A percentile compares a stretch with the other conserved stretches of the same genome.
Evolutionary conservation across 768 basidiomycete genomes (phyloP).

Genomic region (Suillus discolor): DNA sequence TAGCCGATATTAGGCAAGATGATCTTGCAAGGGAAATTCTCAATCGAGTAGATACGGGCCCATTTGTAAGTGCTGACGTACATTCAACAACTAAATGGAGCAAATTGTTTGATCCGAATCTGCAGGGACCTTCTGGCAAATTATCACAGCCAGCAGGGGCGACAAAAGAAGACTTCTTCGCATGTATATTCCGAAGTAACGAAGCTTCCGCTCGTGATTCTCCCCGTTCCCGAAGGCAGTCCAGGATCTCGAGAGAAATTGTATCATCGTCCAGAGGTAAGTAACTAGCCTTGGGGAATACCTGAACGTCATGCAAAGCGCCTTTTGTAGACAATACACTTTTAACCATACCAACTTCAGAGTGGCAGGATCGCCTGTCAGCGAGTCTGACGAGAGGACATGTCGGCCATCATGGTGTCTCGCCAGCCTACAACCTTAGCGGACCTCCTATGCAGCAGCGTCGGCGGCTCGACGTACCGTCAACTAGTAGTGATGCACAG

Average conservation of each 20-base stretch:
- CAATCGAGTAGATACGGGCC: constrained; percentile 74
- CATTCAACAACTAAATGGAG: background rate
- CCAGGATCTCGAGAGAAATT: constrained; percentile 75
- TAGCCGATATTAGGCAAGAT: constrained; percentile 69
- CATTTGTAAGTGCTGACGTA: constrained; percentile 53
- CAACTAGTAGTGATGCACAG: constrained; percentile 14
- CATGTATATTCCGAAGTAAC: constrained; percentile 66
- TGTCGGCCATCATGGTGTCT: constrained; percentile 12
- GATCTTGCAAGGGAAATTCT: constrained; percentile 78
- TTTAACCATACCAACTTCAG: constrained; percentile 65
- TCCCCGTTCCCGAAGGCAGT: constrained; percentile 69
- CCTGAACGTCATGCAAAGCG: constrained; percentile 13
- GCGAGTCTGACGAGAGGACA: constrained; percentile 46
- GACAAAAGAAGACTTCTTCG: constrained; percentile 79
- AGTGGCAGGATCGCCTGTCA: constrained; percentile 79
- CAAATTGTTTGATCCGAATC: constrained; percentile 11
- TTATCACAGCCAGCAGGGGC: constrained; percentile 59
- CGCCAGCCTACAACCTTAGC: constrained; percentile 30
- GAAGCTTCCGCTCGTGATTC: constrained; percentile 53
- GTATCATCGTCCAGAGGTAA: constrained; percentile 71
- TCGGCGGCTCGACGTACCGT: constrained; percentile 42
- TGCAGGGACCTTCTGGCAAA: constrained; percentile 70
- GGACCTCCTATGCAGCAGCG: constrained; percentile 46
- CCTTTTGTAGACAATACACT: constrained; percentile 51
- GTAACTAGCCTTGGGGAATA: constrained; percentile 4